Evolutionary conservation across 2,329 filamentous ascomycete species (phyloP).

Genomic region (Ophiostoma ulmi): DNA sequence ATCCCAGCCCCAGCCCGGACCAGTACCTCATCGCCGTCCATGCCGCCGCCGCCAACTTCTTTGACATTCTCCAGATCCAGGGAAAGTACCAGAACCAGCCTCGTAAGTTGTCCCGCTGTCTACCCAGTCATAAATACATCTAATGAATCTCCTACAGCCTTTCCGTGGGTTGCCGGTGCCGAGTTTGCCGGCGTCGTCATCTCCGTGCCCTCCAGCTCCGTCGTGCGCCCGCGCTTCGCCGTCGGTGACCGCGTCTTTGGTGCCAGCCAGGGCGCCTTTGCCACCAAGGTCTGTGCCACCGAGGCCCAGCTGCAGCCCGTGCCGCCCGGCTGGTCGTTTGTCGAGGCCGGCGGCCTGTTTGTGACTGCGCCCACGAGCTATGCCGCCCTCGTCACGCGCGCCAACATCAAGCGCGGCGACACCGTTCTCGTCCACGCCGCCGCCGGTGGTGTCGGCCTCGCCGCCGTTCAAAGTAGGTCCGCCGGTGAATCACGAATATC

Average conservation of each 20-base stretch:
- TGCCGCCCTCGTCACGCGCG: constrained; percentile 72
- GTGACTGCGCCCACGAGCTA: constrained; percentile 91
- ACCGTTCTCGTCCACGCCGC: constrained; percentile 88
- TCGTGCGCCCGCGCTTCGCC: constrained; percentile 54
- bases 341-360: constrained; percentile 81
- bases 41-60: constrained; percentile 90
- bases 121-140: no score
- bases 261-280: constrained; percentile 78
- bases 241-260: constrained; percentile 83
- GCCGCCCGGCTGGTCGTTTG: constrained; percentile 74
- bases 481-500: no score
- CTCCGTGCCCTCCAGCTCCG: constrained; percentile 49
- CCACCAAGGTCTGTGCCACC: constrained; percentile 63
- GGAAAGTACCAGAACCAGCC: constrained; percentile 95
- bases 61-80: constrained; percentile 90
- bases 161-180: constrained; percentile 81
- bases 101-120: constrained; percentile 29
- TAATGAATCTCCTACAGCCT: constrained; percentile 35
- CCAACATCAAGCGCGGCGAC: constrained; percentile 72
- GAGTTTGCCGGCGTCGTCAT: constrained; percentile 82
- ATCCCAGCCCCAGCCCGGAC: constrained; percentile 63
- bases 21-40: constrained; percentile 86
- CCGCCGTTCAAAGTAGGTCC: constrained; percentile 66
- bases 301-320: constrained; percentile 68
- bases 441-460: constrained; percentile 83